Base-by-base conservation (phyloP, 192 early-diverging fungal species). In the Jimgerdemannia lactiflua region DNA sequence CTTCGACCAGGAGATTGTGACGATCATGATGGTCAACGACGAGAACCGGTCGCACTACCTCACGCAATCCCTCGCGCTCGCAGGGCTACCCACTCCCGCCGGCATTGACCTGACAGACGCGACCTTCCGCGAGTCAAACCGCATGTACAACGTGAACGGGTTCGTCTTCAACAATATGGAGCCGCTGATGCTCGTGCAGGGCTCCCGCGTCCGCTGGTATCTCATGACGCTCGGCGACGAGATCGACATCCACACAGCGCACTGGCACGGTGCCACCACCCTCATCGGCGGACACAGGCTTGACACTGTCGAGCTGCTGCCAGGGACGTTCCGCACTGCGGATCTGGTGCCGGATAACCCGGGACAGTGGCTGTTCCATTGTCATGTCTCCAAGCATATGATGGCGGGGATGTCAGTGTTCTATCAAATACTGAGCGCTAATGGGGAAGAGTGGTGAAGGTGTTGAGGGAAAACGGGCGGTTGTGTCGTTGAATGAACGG, bases 361-460 rank as follows among this genome's bases (percentile, higher is more conserved):
- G 70, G 84, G 84, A 0, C 75, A 78, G 29, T 86, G 84, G 84
- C 18, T 86, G 14, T 75, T 86, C 42, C 84, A 86, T 69, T 85
- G 84, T 41, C 84, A 85, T 69, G 84, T 86, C 10, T 66, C 70
- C 18, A 70, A 64, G 65, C 84, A 86, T 64, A 77, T 86, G 66
- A 67, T 76, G 39, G 80, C 74, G 29, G 84, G 84, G 7, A 86
- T 86, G 84, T 74, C 80, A 67, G 67, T n/a, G 40, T 20, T 41
- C 67, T 67, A 67, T 17, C 20, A 39, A n/a, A 41, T 67, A 6
- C 67, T 7, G 17, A 41, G 40, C 19, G 6, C 6, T 4, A n/a
- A 39, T 41, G 67, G 67, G 20, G 40, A 41, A 8, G 67, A 41
- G 40, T 41, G 67, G 67, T 39, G 64, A n/a, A 64, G n/a, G 64